Base-by-base conservation (phyloP, 345 rosid genomes). In the Triadica sebifera region DNA sequence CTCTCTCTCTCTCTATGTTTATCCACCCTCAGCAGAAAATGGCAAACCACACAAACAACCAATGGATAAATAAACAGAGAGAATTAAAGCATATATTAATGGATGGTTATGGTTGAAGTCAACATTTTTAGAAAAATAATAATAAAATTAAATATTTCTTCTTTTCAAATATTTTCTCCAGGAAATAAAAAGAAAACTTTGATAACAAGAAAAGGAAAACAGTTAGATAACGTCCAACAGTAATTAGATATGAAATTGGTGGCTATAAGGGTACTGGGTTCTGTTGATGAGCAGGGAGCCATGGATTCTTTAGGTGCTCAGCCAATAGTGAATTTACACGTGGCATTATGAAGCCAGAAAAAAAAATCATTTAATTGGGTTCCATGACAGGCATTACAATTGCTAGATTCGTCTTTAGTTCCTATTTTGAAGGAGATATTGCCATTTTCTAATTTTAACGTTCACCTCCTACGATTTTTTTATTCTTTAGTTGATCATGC, bases 21-120 rank as follows among this genome's bases (percentile, higher is more conserved):
- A 1, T 29, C 34, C 34, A 29, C 57, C 72, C 34, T 52, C 1
- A 51, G 16, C 0, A 59, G 63, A 66, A 76, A 66, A 65, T 71
- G 43, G 22, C 74, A 79, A 76, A 73, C 74, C 47, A 43, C 47
- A 43, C 5, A 53, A 13, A 5, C 12, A 65, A 20, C 10, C 17
- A 1, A 29, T 50, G 74, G 52, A 57, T 74, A 73, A 0, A 13
- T 11, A n/a, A n/a, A 25, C 5, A 25, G 5, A 62, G 11, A 50
- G 6, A 20, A 3, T 50, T 6, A 51, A 20, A 49, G 15, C 6
- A 7, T 4, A n/a, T 17, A 15, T 11, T 2, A 39, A 55, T 47
- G 71, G 24, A 55, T 51, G 79, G 79, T 53, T 55, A 64, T 52
- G 46, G 55, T 63, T 69, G n/a, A 41, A n/a, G 17, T 41, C 11